Conservation (phyloP, 225 moss, liverwort and hornwort species). For the Bryum argenteum region DNA sequence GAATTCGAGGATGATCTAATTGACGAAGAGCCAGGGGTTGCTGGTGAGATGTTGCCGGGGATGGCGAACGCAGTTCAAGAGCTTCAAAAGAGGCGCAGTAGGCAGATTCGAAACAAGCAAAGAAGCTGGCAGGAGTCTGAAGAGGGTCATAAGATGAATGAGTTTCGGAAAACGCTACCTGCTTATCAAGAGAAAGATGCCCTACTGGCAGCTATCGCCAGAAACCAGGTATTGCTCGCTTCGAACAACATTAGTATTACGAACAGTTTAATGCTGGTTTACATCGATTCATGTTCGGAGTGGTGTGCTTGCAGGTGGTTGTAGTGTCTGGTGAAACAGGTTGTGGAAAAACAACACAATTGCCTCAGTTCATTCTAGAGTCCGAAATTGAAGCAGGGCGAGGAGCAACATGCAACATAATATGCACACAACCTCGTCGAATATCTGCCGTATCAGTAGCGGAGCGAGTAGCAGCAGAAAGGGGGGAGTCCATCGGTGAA, state of each 20-base stretch:
- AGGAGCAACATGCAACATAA: conserved; percentile 85
- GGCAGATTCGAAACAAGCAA: conserved; percentile 80
- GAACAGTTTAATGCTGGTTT: neutral
- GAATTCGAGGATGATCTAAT: conserved; percentile 25
- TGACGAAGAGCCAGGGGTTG: conserved; percentile 25
- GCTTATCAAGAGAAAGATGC: conserved; percentile 68
- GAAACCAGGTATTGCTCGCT: conserved; percentile 57
- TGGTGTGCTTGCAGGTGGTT: conserved; percentile 51
- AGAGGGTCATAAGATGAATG: conserved; percentile 69
- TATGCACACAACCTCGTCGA: conserved; percentile 97
- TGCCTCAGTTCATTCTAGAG: conserved; percentile 97
- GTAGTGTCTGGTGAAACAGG: conserved; percentile 99
- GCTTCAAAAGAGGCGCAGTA: conserved; percentile 61
- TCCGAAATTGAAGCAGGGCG: conserved; percentile 87
- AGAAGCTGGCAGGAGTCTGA: conserved; percentile 76
- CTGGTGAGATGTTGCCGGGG: conserved; percentile 42
- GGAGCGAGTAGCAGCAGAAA: conserved; percentile 96
- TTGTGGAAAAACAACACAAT: conserved; percentile 96
- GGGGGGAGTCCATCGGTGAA: conserved; percentile 88
- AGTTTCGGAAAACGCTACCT: conserved; percentile 74
- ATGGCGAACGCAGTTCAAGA: conserved; percentile 69
- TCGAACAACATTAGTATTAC: neutral
- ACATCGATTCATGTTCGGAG: conserved; percentile 2
- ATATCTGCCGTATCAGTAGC: conserved; percentile 96
- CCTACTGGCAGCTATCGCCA: conserved; percentile 56